A percentile compares a stretch with the other conserved stretches of the same genome.
Evolutionary conservation across 176 grass and related monocot genomes (phyloP).

Genomic region (Eleusine coracana): DNA sequence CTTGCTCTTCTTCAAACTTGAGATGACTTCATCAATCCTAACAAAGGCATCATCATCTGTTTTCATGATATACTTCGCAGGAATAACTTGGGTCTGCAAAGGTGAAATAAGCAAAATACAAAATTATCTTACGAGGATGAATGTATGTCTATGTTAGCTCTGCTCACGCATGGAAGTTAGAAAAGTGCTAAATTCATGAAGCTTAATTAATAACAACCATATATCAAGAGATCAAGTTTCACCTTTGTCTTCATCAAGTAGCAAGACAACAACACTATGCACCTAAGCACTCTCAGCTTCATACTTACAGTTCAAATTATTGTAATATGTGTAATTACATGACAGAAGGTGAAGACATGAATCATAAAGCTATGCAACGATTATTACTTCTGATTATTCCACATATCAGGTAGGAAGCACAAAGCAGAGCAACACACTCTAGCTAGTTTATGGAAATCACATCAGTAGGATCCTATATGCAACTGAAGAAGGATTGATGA

Average conservation of each 20-base stretch:
- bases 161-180: background rate
- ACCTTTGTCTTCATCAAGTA: slow-evolving; percentile 1
- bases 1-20: slow-evolving; percentile 64
- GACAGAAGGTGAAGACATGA: background rate
- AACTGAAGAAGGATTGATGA: slow-evolving; percentile 3
- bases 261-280: background rate
- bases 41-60: slow-evolving; percentile 98
- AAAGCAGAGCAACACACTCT: slow-evolving; percentile 11
- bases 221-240: background rate
- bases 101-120: slow-evolving; percentile 31
- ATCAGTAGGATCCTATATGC: background rate
- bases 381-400: background rate
- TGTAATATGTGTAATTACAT: background rate
- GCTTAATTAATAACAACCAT: background rate
- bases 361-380: background rate
- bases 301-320: background rate
- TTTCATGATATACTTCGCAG: slow-evolving; percentile 97
- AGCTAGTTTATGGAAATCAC: background rate
- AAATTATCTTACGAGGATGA: slow-evolving; percentile 6
- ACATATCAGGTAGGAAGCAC: slow-evolving; percentile 13
- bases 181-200: slow-evolving; percentile 21
- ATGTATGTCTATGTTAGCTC: background rate
- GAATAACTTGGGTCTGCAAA: slow-evolving; percentile 73
- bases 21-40: slow-evolving; percentile 86
- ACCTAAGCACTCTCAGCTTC: background rate